phyloP scores from a whole-genome alignment of 139 green algal species.

The Picochlorum sp. region DNA sequence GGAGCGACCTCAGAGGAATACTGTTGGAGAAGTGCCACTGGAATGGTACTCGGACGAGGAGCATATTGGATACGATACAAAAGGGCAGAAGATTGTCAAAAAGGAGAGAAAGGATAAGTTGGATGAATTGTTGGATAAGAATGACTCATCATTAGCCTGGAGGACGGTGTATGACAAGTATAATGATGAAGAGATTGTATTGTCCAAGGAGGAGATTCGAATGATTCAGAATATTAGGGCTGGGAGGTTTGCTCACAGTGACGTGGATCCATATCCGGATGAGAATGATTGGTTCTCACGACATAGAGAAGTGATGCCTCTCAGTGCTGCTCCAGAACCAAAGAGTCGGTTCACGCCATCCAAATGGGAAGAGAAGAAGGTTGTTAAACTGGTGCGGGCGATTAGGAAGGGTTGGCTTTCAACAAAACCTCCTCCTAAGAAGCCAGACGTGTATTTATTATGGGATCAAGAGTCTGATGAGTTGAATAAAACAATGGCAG shows the following conservation, averaged over 20 bases:
- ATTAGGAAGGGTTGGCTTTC: constrained; percentile 91
- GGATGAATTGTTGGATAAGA: constrained; percentile 60
- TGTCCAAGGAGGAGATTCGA: constrained; percentile 77
- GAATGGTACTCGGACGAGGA: constrained; percentile 93
- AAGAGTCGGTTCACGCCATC: constrained; percentile 94
- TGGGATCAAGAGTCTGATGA: constrained; percentile 79
- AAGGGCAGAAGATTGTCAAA: constrained; percentile 61
- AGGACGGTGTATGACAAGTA: constrained; percentile 94
- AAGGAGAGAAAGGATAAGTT: constrained; percentile 54
- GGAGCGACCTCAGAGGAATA: constrained; percentile 76
- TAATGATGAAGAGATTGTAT: constrained; percentile 91
- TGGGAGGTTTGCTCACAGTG: constrained; percentile 79
- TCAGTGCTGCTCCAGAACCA: constrained; percentile 76
- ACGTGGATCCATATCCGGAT: constrained; percentile 62
- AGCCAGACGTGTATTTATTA: constrained; percentile 70
- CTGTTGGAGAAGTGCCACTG: constrained; percentile 83
- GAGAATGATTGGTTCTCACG: constrained; percentile 73
- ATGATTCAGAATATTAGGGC: constrained; percentile 85
- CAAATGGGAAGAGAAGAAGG: constrained; percentile 90
- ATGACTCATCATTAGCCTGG: constrained; percentile 34
- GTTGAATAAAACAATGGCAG: constrained; percentile 51
- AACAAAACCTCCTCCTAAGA: constrained; percentile 17
- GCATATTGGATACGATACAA: constrained; percentile 89
- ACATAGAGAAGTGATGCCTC: constrained; percentile 63
- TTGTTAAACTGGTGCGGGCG: constrained; percentile 79